Evolutionary conservation across 1,284 basidiomycete genomes (phyloP), one percentile per base, ranked within the genome.

Genomic region (Sparassis latifolia): DNA sequence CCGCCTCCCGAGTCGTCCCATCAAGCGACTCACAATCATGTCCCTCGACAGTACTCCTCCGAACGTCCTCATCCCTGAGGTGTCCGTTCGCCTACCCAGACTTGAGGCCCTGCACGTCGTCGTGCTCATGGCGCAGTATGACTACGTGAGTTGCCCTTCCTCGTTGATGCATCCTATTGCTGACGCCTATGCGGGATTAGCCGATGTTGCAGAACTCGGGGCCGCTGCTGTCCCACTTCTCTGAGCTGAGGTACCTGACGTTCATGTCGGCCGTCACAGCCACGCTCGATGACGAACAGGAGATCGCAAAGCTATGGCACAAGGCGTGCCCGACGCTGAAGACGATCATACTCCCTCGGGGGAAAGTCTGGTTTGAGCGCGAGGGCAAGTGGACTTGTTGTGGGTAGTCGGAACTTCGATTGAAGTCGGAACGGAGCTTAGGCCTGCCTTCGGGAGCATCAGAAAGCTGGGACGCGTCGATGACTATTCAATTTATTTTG

Each of bases 81-180:
- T 84, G 4, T 68, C 76, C 3, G 54, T 58, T 42, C 69, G 76
- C 10, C 66, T 82, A 4, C 72, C 76, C 0, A 50, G 67, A 32
- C 65, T 84, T 41, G 77, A 82, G 58, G 78, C 79, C 0, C 61
- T 84, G 33, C 79, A 82, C 58, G 64, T 81, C 30, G 76, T 84
- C 4, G 68, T 79, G 39, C 64, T 81, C 10, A 64, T 76, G 52
- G 68, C 72, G 0, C 67, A 71, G 5, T 75, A 73, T 40, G 69
- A 67, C 2, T 63, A 70, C 47, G 80, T 75, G 58, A 54, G 74
- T 67, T 33, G 28, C n/a, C 33, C 37, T 29, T 27, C 27, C 12
- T 42, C 30, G 6, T 29, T 46, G 20, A 20, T 28, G 10, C 31
- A 5, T 9, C 41, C 35, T 12, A 9, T 28, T 9, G 40, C 40